Evolutionary conservation across 192 early-diverging fungal species (phyloP).

Genomic region (Chytriomyces sp.): DNA sequence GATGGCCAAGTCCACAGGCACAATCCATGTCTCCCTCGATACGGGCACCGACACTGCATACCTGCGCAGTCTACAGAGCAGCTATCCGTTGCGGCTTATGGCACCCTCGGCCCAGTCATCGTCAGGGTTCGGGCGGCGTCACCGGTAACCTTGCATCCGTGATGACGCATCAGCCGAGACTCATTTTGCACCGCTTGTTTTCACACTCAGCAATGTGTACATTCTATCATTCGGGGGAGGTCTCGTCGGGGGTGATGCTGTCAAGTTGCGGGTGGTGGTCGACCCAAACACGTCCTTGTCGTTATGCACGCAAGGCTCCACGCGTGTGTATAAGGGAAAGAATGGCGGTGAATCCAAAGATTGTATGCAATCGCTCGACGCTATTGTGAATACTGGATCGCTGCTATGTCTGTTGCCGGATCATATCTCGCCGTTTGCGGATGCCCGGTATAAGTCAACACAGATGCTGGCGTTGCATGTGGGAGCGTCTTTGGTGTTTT

Average conservation of each 20-base stretch:
- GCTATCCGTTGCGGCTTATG: neutral
- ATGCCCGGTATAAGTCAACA: slow-evolving; percentile 65
- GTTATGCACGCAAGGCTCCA: neutral
- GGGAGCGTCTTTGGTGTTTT: slow-evolving; percentile 65
- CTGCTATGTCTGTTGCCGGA: slow-evolving; percentile 73
- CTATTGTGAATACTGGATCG: slow-evolving; percentile 41
- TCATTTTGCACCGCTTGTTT: neutral
- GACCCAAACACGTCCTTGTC: slow-evolving; percentile 17
- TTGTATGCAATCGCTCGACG: neutral
- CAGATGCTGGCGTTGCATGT: slow-evolving; percentile 61
- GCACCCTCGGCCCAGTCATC: neutral
- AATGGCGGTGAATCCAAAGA: neutral
- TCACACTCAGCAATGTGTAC: slow-evolving; percentile 59
- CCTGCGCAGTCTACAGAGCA: neutral
- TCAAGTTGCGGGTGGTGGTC: slow-evolving; percentile 60
- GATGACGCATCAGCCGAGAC: no score
- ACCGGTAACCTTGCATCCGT: no score
- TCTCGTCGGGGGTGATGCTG: slow-evolving; percentile 70
- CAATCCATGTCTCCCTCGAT: neutral
- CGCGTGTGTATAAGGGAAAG: neutral
- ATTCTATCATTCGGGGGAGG: slow-evolving; percentile 82
- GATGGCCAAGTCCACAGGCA: neutral
- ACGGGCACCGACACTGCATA: neutral
- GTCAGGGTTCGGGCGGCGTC: no score
- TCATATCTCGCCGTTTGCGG: slow-evolving; percentile 77